Base-by-base conservation (phyloP, 2,329 filamentous ascomycete genomes). In the Cryphonectria naterciae region DNA sequence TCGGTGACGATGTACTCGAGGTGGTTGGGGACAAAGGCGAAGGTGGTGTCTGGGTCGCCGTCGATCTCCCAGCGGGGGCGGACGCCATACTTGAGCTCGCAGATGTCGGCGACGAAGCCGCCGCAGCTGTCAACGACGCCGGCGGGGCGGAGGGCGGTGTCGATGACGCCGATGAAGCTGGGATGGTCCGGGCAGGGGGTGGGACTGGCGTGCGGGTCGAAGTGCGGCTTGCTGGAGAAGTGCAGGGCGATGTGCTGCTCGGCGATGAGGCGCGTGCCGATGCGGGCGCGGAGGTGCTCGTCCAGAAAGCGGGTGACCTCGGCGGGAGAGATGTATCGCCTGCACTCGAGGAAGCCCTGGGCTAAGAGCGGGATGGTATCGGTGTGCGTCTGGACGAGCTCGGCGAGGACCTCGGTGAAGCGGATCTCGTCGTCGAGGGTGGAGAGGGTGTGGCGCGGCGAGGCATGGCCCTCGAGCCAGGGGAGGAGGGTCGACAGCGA, bases 1-100 rank as follows among this genome's bases (percentile, higher is more conserved):
- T 99, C 96, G 0, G 95, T 99, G 74, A 98, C 89, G 74, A 99
- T 98, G 80, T 99, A 99, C 81, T 98, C 95, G 35, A 99, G 87
- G 80, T 99, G 96, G 79, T 97, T 96, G 19, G 96, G 96, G 11
- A 99, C 91, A 77, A 97, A 96, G 28, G 95, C 94, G 78, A 99
- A 97, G 0, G 90, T 91, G n/a, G 95, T 94, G 67, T 92, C 91
- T 0, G 92, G 91, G 79, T 97, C 92, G 74, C 96, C 96, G 75
- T 95, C 92, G 76, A 99, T 92, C 63, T 91, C 83, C 77, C 97
- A 87, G 2, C 86, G 87, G 0, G 96, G 96, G 0, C 96, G 89
- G 1, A 97, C 90, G 67, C 96, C 96, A 78, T 99, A 99, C 73
- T 96, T 95, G 49, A 98, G 87, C 84, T 98, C 96, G 83, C 95